Base-by-base conservation (phyloP, 495 filamentous ascomycete genomes). In the Aspergillus hancockii region DNA sequence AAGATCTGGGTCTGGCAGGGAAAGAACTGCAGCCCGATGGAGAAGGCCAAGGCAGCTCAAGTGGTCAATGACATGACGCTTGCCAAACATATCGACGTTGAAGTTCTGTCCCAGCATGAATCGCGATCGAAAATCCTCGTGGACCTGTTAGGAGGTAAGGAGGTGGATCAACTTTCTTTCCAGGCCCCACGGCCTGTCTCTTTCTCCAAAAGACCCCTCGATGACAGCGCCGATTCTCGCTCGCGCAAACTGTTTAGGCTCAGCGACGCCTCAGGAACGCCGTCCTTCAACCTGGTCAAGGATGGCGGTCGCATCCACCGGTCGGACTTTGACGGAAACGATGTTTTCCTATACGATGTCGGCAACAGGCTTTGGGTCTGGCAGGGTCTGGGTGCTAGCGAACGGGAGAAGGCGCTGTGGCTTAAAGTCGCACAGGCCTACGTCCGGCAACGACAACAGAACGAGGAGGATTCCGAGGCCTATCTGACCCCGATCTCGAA, bases 1-100 rank as follows among this genome's bases (percentile, higher is more conserved):
- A 85, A 85, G 70, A 84, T 86, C 63, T 86, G 79, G 79, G 82
- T 85, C 12, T 88, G 85, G 85, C 85, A 88, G 71, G 85, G 85
- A 34, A 79, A 75, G 65, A 79, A 74, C 32, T 85, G 83, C 61
- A 83, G 80, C 46, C 85, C 84, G 0, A 86, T 86, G 83, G 85
- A 88, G 57, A 88, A 85, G 69, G 79, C 76, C 9, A 85, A 84
- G 72, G 83, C 84, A 0, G 84, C 85, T 0, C 84, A 85, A 59
- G 83, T 86, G 16, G 83, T 88, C 7, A 76, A 83, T 62, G 83
- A 88, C 52, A 73, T 86, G 78, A 85, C 80, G 0, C 66, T 80
- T 7, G 83, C 83, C 8, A 86, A 85, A 60, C 84, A 86, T 60
- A 64, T 83, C 36, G 80, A 86, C 55, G 83, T 85, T 14, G 85